Evolutionary conservation across 768 basidiomycete species (phyloP).

Genomic region (Serendipita sp.): DNA sequence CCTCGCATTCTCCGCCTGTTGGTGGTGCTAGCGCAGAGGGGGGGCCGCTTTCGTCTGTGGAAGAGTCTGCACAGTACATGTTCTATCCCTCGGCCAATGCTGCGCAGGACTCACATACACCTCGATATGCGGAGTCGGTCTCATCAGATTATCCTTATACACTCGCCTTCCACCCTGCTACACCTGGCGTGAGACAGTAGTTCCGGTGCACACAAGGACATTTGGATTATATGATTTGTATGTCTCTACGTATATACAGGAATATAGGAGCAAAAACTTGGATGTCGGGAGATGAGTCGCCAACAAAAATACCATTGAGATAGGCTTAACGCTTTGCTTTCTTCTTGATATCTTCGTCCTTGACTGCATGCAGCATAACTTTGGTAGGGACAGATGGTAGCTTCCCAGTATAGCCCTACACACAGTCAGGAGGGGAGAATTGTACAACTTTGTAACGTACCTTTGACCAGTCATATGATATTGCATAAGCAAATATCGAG

Average conservation of each 20-base stretch:
- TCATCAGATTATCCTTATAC: neutral
- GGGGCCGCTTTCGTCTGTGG: neutral
- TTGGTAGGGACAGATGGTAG: slow-evolving; percentile 32
- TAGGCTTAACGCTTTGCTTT: slow-evolving; percentile 15
- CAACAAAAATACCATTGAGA: too few species aligned
- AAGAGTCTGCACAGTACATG: neutral
- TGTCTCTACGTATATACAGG: too few species aligned
- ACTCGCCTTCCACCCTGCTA: neutral
- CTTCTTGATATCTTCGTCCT: slow-evolving; percentile 26
- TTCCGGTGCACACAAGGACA: too few species aligned
- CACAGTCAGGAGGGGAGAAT: neutral
- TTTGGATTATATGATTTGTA: too few species aligned
- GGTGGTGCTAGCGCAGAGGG: neutral
- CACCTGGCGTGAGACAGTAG: too few species aligned
- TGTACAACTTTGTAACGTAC: neutral
- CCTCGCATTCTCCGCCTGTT: neutral
- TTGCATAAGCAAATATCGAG: slow-evolving; percentile 77
- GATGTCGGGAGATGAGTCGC: too few species aligned
- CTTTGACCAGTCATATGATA: slow-evolving; percentile 91
- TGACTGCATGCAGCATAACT: slow-evolving; percentile 27
- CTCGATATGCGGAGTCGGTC: neutral
- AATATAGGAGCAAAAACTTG: too few species aligned
- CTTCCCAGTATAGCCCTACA: slow-evolving; percentile 64
- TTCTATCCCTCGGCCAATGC: neutral
- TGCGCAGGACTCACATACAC: neutral